Evolutionary conservation across 2,329 filamentous ascomycete species (phyloP).

Genomic region (Aspergillus versicolor): DNA sequence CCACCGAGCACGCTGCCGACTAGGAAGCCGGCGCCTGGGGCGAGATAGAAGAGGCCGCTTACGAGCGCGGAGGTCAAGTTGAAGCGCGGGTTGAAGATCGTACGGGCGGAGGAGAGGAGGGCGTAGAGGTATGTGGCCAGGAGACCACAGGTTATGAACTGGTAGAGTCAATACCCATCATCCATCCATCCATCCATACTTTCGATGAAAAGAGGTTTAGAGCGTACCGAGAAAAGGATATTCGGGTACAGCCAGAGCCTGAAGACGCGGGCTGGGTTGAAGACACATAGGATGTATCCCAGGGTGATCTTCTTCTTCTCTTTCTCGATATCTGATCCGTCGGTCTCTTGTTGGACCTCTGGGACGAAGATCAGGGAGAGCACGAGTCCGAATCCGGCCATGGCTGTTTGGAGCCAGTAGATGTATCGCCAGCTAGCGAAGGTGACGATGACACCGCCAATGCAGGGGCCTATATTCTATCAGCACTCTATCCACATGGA

Average conservation of each 20-base stretch:
- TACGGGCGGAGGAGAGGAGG: constrained; percentile 67
- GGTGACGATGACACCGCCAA: constrained; percentile 76
- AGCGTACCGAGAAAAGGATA: constrained; percentile 55
- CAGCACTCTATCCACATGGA: neutral
- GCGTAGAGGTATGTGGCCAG: constrained; percentile 74
- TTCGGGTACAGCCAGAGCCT: constrained; percentile 67
- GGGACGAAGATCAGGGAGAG: constrained; percentile 67
- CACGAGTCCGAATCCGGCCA: constrained; percentile 60
- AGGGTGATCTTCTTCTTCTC: constrained; percentile 40
- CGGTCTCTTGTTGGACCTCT: constrained; percentile 57
- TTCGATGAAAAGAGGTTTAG: constrained; percentile 25
- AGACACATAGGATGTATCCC: constrained; percentile 30
- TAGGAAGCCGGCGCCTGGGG: constrained; percentile 69
- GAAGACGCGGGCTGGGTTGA: constrained; percentile 64
- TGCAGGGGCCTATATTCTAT: constrained; percentile 47
- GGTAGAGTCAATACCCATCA: constrained; percentile 8
- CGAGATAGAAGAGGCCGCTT: constrained; percentile 71
- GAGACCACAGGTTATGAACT: constrained; percentile 36
- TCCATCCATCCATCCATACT: neutral
- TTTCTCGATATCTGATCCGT: constrained; percentile 44
- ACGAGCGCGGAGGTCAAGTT: constrained; percentile 64
- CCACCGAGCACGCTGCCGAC: constrained; percentile 69
- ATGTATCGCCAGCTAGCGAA: constrained; percentile 72
- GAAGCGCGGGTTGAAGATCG: constrained; percentile 73
- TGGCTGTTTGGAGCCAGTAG: constrained; percentile 73